phyloP scores from a whole-genome alignment of 352 stramenopile species.

The Globisporangium sylvaticum region DNA sequence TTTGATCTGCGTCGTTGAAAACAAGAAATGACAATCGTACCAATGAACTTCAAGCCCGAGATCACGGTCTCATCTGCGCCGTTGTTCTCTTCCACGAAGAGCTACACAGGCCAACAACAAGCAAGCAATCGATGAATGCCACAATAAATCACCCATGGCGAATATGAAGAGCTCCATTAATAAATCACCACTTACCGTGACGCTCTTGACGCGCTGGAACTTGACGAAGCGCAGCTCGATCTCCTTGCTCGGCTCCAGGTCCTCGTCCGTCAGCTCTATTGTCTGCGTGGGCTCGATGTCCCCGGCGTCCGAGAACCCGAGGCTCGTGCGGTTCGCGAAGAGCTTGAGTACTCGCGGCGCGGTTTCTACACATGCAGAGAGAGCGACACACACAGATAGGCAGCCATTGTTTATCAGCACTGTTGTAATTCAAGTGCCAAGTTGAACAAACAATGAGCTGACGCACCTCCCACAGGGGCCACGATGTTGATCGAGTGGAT shows the following conservation, averaged over 20 bases:
- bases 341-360: constrained; percentile 64
- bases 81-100: constrained; percentile 31
- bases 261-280: constrained; percentile 53
- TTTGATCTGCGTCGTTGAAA: background rate
- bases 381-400: too few relatives aligned
- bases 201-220: constrained; percentile 72
- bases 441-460: background rate
- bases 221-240: constrained; percentile 80
- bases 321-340: constrained; percentile 66
- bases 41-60: constrained; percentile 20
- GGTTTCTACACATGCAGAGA: constrained; percentile 25
- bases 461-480: constrained; percentile 37
- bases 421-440: background rate
- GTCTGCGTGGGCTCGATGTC: constrained; percentile 74
- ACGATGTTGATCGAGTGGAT: constrained; percentile 69
- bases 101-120: background rate
- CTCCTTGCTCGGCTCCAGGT: constrained; percentile 47
- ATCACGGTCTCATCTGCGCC: constrained; percentile 24
- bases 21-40: background rate
- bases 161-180: constrained; percentile 2
- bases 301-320: constrained; percentile 66
- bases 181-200: constrained; percentile 33
- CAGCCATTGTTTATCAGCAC: background rate
- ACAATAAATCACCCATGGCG: background rate
- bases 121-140: background rate